These are phyloP conservation scores for Fusarium keratoplasticum DNA, from an alignment of 2,329 filamentous ascomycete genomes.

Conservation along the genomic window DNA sequence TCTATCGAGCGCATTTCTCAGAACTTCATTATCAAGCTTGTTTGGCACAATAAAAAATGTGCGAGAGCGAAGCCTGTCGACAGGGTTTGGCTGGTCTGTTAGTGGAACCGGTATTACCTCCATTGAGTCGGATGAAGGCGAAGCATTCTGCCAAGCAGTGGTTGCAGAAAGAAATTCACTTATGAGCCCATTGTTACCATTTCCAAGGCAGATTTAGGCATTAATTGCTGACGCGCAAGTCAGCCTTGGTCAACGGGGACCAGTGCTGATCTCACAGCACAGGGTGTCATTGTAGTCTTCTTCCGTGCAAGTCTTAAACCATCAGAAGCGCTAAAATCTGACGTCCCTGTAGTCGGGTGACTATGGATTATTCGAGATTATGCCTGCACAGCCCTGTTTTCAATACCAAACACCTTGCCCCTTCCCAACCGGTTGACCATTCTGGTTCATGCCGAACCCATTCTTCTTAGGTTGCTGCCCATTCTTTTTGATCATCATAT, in stretches of 20 bases:
- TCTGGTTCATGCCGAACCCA: too few relatives aligned
- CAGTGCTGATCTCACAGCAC: not conserved
- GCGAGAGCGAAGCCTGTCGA: conserved; percentile 4
- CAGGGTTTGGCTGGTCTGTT: conserved; percentile 6
- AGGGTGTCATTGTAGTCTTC: not conserved
- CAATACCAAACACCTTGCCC: too few relatives aligned
- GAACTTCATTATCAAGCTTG: not conserved
- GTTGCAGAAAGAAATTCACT: too few relatives aligned
- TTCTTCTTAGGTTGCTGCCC: too few relatives aligned
- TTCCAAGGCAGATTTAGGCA: not conserved
- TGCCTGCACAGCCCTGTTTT: too few relatives aligned
- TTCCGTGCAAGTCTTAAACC: too few relatives aligned
- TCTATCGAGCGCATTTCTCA: not conserved
- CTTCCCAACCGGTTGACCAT: too few relatives aligned
- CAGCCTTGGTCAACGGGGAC: not conserved
- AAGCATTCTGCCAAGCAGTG: too few relatives aligned
- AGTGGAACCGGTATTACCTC: conserved; percentile 4
- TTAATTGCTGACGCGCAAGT: not conserved
- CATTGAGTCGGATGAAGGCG: not conserved
- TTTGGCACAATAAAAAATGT: conserved; percentile 13
- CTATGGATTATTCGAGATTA: too few relatives aligned
- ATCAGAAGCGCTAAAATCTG: not conserved
- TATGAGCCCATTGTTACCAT: not conserved
- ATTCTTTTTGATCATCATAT: too few relatives aligned
- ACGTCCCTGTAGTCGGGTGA: too few relatives aligned